These are phyloP conservation scores for Candida suzukii DNA, from an alignment of 805 yeast genomes.

Conservation along the genomic window DNA sequence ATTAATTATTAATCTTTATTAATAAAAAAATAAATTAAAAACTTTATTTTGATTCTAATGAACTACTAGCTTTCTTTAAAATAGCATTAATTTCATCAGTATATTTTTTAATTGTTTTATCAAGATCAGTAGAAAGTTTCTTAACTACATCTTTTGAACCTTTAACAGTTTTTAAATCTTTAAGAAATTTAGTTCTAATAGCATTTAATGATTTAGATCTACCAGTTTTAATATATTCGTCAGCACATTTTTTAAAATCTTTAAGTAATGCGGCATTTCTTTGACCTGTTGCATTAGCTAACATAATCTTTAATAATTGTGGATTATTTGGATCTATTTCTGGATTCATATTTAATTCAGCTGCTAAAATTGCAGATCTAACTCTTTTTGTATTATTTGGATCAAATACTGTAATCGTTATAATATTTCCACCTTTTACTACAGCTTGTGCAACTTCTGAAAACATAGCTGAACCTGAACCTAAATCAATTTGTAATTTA, in stretches of 20 bases:
- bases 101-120: constrained; percentile 62
- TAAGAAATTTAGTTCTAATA: constrained; percentile 52
- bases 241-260: constrained; percentile 59
- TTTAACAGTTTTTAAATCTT: constrained; percentile 38
- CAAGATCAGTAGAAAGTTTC: constrained; percentile 54
- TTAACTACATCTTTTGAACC: constrained; percentile 49
- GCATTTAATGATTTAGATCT: constrained; percentile 44
- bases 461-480: constrained; percentile 42
- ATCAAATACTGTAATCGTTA: constrained; percentile 81
- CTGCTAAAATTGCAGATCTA: constrained; percentile 60
- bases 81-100: constrained; percentile 19
- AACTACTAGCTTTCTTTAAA: background rate
- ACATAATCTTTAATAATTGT: constrained; percentile 63
- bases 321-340: constrained; percentile 66
- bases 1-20: no score
- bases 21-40: no score
- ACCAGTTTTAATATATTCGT: constrained; percentile 49
- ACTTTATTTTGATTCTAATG: constrained; percentile 65
- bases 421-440: constrained; percentile 49
- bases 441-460: constrained; percentile 66
- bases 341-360: constrained; percentile 73
- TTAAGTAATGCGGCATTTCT: constrained; percentile 39
- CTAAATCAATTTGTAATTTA: constrained; percentile 42
- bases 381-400: constrained; percentile 66
- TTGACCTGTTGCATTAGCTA: constrained; percentile 70